Evolutionary conservation across 306 rosid species (phyloP).

Genomic region (Acacia acuminata): DNA sequence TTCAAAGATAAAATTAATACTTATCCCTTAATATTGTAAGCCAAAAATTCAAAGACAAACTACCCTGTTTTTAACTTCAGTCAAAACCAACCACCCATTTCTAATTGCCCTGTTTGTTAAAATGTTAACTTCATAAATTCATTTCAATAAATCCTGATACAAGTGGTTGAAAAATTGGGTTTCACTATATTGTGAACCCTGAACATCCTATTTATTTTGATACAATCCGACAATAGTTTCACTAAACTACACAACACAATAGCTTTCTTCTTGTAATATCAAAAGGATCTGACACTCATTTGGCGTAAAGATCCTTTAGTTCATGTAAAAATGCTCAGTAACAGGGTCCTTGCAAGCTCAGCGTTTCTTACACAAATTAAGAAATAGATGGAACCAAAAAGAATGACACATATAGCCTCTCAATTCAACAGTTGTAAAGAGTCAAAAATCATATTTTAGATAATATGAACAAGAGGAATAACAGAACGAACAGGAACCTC

Average conservation of each 20-base stretch:
- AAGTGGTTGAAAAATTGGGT: not conserved
- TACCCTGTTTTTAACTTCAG: not conserved
- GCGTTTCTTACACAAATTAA: slow-evolving; percentile 26
- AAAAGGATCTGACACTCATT: slow-evolving; percentile 43
- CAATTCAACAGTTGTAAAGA: not conserved
- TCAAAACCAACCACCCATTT: not conserved
- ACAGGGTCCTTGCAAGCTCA: not conserved
- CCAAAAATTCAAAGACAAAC: too few relatives aligned
- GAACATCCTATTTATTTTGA: not conserved
- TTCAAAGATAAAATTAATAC: too few relatives aligned
- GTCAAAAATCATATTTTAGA: slow-evolving; percentile 19
- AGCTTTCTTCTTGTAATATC: slow-evolving; percentile 45
- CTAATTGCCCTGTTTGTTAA: not conserved
- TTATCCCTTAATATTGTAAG: too few relatives aligned
- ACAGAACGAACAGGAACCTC: slow-evolving; percentile 19
- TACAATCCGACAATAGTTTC: not conserved
- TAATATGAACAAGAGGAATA: slow-evolving; percentile 25
- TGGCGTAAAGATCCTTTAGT: slow-evolving; percentile 50
- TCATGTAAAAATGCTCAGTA: slow-evolving; percentile 27
- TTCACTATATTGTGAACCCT: not conserved
- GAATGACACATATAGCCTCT: not conserved
- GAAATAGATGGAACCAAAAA: not conserved
- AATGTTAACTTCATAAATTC: not conserved
- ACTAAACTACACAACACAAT: slow-evolving; percentile 30
- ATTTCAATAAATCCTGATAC: not conserved